Evolutionary conservation across 306 rosid species (phyloP).

Genomic region (Lathyrus oleraceus): DNA sequence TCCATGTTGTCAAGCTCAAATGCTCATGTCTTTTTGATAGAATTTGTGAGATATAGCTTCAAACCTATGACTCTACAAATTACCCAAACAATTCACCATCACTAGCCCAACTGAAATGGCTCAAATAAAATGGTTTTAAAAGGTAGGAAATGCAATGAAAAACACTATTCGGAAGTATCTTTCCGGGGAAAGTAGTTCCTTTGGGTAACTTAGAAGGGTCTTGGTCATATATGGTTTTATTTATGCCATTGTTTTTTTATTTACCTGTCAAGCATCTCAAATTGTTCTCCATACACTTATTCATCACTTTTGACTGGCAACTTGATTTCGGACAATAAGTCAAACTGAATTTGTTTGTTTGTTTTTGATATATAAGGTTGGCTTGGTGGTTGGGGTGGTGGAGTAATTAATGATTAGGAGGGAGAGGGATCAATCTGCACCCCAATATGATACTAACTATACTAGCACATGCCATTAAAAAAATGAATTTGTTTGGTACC

Average conservation of each 20-base stretch:
- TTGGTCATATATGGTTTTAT: background rate
- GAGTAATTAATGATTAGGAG: background rate
- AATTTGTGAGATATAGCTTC: too few relatives aligned
- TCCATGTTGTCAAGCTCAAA: too few relatives aligned
- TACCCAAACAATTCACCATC: too few relatives aligned
- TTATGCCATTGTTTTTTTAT: background rate
- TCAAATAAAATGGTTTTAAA: too few relatives aligned
- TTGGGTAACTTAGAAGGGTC: background rate
- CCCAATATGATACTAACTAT: background rate
- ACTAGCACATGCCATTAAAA: background rate
- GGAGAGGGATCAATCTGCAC: background rate
- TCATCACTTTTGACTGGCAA: background rate
- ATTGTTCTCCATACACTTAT: background rate
- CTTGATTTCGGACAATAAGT: background rate
- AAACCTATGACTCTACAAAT: too few relatives aligned
- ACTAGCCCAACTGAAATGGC: too few relatives aligned
- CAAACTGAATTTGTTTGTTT: background rate
- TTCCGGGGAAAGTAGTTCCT: background rate
- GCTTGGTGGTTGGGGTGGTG: background rate
- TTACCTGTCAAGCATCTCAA: background rate
- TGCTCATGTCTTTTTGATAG: too few relatives aligned
- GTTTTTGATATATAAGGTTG: background rate
- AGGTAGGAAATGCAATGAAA: too few relatives aligned
- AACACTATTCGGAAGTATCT: too few relatives aligned
- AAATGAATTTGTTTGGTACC: background rate